Evolutionary conservation across 108 stramenopile genomes (phyloP).

Genomic region (Nitzschia inconspicua): DNA sequence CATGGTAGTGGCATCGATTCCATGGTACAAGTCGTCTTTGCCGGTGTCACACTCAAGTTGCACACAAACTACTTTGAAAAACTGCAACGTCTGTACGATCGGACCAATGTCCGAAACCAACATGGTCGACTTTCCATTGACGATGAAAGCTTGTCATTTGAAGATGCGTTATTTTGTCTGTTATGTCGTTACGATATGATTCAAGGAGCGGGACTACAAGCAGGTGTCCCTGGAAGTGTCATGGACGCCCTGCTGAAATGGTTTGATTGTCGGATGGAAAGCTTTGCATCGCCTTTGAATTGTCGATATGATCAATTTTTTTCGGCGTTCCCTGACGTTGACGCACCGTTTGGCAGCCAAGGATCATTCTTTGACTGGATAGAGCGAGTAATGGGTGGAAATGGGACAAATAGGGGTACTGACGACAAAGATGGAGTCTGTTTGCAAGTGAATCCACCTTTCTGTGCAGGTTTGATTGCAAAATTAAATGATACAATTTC

Average conservation of each 20-base stretch:
- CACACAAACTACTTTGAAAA: slow-evolving; percentile 62
- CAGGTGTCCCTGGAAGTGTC: slow-evolving; percentile 60
- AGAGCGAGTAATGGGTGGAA: neutral
- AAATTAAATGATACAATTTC: slow-evolving; percentile 59
- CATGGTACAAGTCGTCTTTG: slow-evolving; percentile 30
- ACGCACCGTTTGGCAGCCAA: slow-evolving; percentile 67
- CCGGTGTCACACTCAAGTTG: slow-evolving; percentile 58
- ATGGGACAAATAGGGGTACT: neutral
- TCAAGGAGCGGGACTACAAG: slow-evolving; percentile 88
- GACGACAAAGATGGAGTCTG: slow-evolving; percentile 33
- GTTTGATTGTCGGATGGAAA: slow-evolving; percentile 76
- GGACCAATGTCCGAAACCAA: neutral
- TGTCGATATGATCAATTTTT: slow-evolving; percentile 63
- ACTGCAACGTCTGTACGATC: slow-evolving; percentile 48
- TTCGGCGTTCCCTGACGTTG: slow-evolving; percentile 76
- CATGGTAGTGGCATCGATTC: slow-evolving; percentile 9
- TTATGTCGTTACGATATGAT: slow-evolving; percentile 72
- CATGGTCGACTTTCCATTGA: neutral
- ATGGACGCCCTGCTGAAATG: slow-evolving; percentile 67
- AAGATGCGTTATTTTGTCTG: slow-evolving; percentile 52
- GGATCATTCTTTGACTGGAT: slow-evolving; percentile 74
- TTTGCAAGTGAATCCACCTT: slow-evolving; percentile 90
- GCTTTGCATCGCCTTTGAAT: slow-evolving; percentile 91
- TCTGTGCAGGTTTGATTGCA: slow-evolving; percentile 71
- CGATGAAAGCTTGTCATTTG: slow-evolving; percentile 19